Conservation (phyloP, 331 rosid genomes). For the Spiraea crenata region DNA sequence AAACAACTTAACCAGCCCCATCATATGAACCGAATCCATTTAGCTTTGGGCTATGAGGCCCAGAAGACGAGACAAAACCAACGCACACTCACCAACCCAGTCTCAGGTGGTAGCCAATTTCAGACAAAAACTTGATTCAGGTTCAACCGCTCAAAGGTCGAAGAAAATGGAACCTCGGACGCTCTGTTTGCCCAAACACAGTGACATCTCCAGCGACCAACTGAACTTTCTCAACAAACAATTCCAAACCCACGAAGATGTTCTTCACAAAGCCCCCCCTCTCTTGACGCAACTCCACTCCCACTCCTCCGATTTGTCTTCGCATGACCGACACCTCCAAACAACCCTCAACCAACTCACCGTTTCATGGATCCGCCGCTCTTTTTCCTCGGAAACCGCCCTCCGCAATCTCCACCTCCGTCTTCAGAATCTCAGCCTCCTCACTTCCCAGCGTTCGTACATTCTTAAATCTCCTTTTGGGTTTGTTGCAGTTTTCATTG, state of each 20-base stretch:
- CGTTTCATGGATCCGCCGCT: conserved; percentile 62
- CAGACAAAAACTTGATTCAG: too few relatives aligned
- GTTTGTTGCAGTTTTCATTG: not conserved
- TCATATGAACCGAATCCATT: too few relatives aligned
- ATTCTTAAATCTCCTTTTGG: not conserved
- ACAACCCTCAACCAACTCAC: conserved; percentile 32
- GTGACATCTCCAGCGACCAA: conserved; percentile 45
- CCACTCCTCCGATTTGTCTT: conserved; percentile 42
- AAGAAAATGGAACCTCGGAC: conserved; percentile 35
- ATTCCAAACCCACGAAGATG: conserved; percentile 41
- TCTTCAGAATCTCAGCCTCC: conserved; percentile 53
- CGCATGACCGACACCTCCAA: conserved; percentile 24
- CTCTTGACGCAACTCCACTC: conserved; percentile 32
- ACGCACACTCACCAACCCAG: too few relatives aligned
- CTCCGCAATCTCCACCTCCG: conserved; percentile 31
- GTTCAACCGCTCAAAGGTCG: not conserved
- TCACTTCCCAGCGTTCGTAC: conserved; percentile 47
- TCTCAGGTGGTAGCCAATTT: too few relatives aligned
- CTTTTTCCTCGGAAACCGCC: conserved; percentile 38
- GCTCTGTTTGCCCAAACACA: conserved; percentile 23
- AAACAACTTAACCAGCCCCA: too few relatives aligned
- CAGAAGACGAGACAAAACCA: too few relatives aligned
- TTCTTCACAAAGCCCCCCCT: conserved; percentile 32
- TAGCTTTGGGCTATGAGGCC: too few relatives aligned
- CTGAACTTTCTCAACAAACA: conserved; percentile 46